phyloP scores from a whole-genome alignment of 139 green algal species.

The Coelastrella sp. region DNA sequence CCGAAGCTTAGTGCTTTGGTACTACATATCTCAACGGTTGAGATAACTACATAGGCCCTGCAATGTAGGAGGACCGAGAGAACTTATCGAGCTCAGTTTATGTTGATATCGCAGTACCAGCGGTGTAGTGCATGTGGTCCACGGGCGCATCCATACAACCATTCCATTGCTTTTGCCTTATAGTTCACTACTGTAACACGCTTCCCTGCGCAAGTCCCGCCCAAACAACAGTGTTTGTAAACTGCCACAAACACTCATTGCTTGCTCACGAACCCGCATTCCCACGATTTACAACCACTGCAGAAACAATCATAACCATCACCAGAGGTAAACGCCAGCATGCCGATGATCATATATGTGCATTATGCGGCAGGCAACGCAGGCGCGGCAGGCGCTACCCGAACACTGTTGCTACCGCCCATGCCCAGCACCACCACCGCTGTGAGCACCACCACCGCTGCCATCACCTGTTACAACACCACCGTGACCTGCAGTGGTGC shows the following conservation, averaged over 20 bases:
- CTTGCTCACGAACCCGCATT: neutral
- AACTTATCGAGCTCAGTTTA: too few relatives aligned
- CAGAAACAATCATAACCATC: neutral
- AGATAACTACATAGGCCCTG: too few relatives aligned
- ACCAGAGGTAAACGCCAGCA: neutral
- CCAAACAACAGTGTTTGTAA: neutral
- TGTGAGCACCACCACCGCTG: neutral
- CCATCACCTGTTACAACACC: too few relatives aligned
- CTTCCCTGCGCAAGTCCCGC: too few relatives aligned
- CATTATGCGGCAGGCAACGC: neutral
- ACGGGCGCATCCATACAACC: too few relatives aligned
- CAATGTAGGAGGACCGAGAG: too few relatives aligned
- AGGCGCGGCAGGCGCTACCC: neutral
- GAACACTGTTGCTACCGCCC: neutral
- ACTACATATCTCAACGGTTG: too few relatives aligned
- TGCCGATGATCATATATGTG: neutral
- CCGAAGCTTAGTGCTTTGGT: too few relatives aligned
- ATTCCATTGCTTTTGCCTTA: too few relatives aligned
- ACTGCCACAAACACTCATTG: neutral
- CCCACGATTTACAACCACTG: neutral
- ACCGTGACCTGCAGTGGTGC: neutral
- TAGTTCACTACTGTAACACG: too few relatives aligned
- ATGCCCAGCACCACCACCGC: constrained; percentile 7
- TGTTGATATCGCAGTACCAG: too few relatives aligned
- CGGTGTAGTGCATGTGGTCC: too few relatives aligned